Evolutionary conservation across 305 asterid genomes (phyloP), one percentile per base, ranked within the genome.

Genomic region (Andrographis paniculata): DNA sequence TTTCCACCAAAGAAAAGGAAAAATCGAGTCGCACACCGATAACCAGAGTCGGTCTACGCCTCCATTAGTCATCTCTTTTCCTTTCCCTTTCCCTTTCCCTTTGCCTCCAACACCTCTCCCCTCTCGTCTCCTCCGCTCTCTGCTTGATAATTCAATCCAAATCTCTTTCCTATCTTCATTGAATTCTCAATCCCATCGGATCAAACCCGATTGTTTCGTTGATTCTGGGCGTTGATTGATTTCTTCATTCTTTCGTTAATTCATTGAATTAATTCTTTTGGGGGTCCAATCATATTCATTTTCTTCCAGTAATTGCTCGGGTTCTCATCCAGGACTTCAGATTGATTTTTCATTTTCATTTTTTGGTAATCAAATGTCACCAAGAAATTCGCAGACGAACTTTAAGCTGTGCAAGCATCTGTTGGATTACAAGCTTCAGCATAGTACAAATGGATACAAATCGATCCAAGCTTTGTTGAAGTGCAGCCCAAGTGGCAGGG

Each of bases 361-460:
- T 33, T 5, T 33, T 33, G 12, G 12, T 33, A 2, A 33, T 6
- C 2, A 6, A 33, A 77, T 81, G 84, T 63, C 74, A 50, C 56
- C 78, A 22, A 76, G 79, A 23, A 74, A 59, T 50, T 21, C 66
- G 8, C 48, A 48, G 74, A 67, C 66, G 50, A 61, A 42, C 61
- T 74, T 78, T 50, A 72, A 65, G 36, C 78, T 67, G 17, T 84
- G 89, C 74, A 61, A 66, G 47, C 93, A 84, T 59, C 78, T 84
- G 53, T 65, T 61, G 18, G 75, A 74, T 53, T 80, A 67, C 76
- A 84, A 74, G 87, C 62, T 72, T 27, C 73, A 71, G 38, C 64
- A 74, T 51, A 89, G 87, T 40, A 27, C 58, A 21, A 41, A 53
- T 52, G 73, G 79, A 20, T 84, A 69, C 30, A 53, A 59, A 63